Conservation (phyloP, 2,329 filamentous ascomycete species). For the Plectosphaerella plurivora region DNA sequence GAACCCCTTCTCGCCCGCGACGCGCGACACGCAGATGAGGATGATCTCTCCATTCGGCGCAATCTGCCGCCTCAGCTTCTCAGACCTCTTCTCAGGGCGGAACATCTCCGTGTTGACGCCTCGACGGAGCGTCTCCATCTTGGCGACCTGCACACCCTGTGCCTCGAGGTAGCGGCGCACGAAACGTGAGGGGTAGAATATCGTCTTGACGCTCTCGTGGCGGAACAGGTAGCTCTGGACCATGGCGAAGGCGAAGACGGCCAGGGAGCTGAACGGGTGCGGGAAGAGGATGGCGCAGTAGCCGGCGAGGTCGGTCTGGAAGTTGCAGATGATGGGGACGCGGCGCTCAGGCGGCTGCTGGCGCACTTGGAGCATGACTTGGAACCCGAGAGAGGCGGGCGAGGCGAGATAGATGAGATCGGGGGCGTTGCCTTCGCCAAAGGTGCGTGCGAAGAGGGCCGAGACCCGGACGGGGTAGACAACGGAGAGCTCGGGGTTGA, state of each 20-base stretch:
- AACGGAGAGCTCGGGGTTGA: slow-evolving; percentile 67
- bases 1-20: slow-evolving; percentile 69
- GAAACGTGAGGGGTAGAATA: slow-evolving; percentile 65
- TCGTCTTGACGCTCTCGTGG: slow-evolving; percentile 55
- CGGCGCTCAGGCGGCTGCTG: slow-evolving; percentile 51
- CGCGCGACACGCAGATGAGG: slow-evolving; percentile 60
- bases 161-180: slow-evolving; percentile 57
- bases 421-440: slow-evolving; percentile 44
- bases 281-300: slow-evolving; percentile 69
- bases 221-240: slow-evolving; percentile 66
- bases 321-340: slow-evolving; percentile 62
- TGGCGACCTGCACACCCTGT: slow-evolving; percentile 49
- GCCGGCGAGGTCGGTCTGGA: slow-evolving; percentile 66
- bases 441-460: slow-evolving; percentile 55
- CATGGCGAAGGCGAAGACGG: slow-evolving; percentile 55
- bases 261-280: slow-evolving; percentile 53
- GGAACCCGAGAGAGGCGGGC: slow-evolving; percentile 65
- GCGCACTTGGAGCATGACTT: slow-evolving; percentile 64
- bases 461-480: slow-evolving; percentile 66
- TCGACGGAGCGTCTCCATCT: slow-evolving; percentile 57
- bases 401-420: slow-evolving; percentile 68
- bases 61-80: slow-evolving; percentile 46
- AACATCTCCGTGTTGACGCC: slow-evolving; percentile 64
- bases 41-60: slow-evolving; percentile 61
- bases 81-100: slow-evolving; percentile 46